These are phyloP conservation scores for Colletotrichum spinosum DNA, from an alignment of 2,329 filamentous ascomycete species.

Conservation along the genomic window DNA sequence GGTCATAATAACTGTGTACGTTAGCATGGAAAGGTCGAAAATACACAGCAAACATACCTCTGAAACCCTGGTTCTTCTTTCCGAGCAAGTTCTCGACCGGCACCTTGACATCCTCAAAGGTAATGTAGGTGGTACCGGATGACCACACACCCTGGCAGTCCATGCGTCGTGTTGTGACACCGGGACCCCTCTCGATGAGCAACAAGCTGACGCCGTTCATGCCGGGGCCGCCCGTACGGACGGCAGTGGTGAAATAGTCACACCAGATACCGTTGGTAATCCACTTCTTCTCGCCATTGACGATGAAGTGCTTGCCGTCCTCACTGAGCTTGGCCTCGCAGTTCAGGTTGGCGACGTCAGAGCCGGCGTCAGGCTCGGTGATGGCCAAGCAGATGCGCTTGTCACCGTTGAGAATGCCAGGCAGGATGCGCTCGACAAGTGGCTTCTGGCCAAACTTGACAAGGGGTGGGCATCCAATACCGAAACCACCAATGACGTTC, in stretches of 20 bases:
- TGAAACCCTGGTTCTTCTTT: constrained; percentile 98
- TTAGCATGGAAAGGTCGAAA: constrained; percentile 28
- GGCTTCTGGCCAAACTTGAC: constrained; percentile 91
- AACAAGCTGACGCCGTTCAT: constrained; percentile 95
- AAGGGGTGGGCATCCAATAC: constrained; percentile 91
- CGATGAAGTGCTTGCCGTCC: constrained; percentile 98
- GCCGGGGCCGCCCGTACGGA: constrained; percentile 86
- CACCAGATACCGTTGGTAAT: constrained; percentile 98
- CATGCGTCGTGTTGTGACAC: constrained; percentile 94
- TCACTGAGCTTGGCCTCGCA: constrained; percentile 95
- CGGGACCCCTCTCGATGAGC: constrained; percentile 90
- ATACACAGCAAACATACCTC: constrained; percentile 60
- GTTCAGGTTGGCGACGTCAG: constrained; percentile 93
- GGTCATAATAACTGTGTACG: constrained; percentile 86
- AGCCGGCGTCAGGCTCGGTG: constrained; percentile 95
- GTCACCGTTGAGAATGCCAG: constrained; percentile 88
- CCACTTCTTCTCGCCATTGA: constrained; percentile 99
- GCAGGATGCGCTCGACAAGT: constrained; percentile 87
- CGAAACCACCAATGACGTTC: constrained; percentile 97
- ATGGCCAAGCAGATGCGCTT: constrained; percentile 98
- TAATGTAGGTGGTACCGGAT: constrained; percentile 95
- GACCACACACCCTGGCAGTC: constrained; percentile 99
- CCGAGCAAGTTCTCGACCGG: constrained; percentile 98
- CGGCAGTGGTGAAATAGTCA: constrained; percentile 98
- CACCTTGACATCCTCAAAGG: constrained; percentile 98